Evolutionary conservation across 1,139 yeast species (phyloP), one percentile per base, ranked within the genome.

Genomic region (Hemisphaericaspora subhashii): DNA sequence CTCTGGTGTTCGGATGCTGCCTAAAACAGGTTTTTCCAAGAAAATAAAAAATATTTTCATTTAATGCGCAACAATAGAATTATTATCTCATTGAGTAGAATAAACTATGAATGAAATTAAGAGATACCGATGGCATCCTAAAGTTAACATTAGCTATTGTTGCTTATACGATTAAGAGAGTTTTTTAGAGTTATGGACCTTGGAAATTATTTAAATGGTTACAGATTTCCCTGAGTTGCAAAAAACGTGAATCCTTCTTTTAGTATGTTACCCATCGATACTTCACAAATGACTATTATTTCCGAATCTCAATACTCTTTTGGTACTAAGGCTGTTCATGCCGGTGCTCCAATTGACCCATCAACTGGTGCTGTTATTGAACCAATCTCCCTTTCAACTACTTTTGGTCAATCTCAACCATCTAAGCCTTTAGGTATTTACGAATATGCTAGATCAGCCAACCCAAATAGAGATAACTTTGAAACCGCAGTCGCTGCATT

Each of bases 351-450:
- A 43, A 75, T 79, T 39, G 96, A 87, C 58, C 70, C 81, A 34
- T 60, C 66, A 50, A 87, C 95, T 40, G 96, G 96, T 46, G 95
- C 96, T 15, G 95, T 87, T 41, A 87, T 87, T 50, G 86, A 85
- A 49, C 84, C 96, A 46, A 83, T 87, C 51, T 84, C 94, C 31
- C 74, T 87, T 51, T 83, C 92, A 35, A 87, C 96, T 49, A 87
- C 96, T 18, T 87, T 81, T 68, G 92, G 89, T 42, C 95, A 88
- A 64, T 63, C 77, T 37, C 79, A 79, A 45, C 95, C 95, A 41
- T 79, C 88, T 35, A 67, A 76, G 53, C 95, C 95, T 40, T 60
- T 87, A 41, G 95, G 95, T 36, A 75, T 66, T 36, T 87, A 81
- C 65, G 96, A 88, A 62, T 88, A 88, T 70, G 85, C 95, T 20